Percentiles rank a stretch among this genome's conserved stretches.
phyloP scores from a whole-genome alignment of 2,329 filamentous ascomycete species.

The Exophiala phaeomuriformis region DNA sequence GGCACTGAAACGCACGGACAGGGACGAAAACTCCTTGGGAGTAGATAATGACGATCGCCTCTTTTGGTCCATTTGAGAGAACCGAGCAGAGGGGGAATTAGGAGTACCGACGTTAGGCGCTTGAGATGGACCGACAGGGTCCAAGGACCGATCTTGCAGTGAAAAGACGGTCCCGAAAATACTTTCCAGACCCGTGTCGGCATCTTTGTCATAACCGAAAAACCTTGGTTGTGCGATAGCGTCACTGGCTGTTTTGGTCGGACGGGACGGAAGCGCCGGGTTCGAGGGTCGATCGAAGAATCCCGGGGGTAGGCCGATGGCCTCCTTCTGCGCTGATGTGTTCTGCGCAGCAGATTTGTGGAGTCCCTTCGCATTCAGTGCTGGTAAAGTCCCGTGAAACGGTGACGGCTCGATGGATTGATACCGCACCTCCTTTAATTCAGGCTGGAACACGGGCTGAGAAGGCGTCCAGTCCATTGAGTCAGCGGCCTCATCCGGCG shows the following conservation, averaged over 20 bases:
- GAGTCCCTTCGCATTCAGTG: slow-evolving; percentile 36
- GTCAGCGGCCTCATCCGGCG: slow-evolving; percentile 31
- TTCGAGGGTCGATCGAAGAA: slow-evolving; percentile 33
- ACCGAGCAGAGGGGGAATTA: neutral
- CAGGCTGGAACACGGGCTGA: slow-evolving; percentile 25
- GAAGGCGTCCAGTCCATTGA: slow-evolving; percentile 48
- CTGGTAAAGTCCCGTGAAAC: slow-evolving; percentile 40
- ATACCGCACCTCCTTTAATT: slow-evolving; percentile 28
- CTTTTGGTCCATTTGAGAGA: neutral
- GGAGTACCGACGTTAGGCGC: neutral
- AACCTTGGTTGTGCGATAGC: slow-evolving; percentile 42
- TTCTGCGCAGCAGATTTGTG: slow-evolving; percentile 35
- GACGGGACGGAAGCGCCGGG: slow-evolving; percentile 33
- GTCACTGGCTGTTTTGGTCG: slow-evolving; percentile 24
- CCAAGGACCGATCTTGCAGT: slow-evolving; percentile 20
- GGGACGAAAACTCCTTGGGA: neutral
- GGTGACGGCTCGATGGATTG: slow-evolving; percentile 34
- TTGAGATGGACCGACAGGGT: neutral
- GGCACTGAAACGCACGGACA: slow-evolving; percentile 11
- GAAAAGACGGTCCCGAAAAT: slow-evolving; percentile 42
- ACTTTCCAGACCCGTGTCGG: slow-evolving; percentile 42
- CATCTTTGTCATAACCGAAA: slow-evolving; percentile 38
- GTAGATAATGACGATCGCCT: neutral
- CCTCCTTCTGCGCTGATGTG: slow-evolving; percentile 17
- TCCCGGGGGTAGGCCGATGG: slow-evolving; percentile 30